Conservation (phyloP, 495 filamentous ascomycete genomes). For the Talaromyces thailandensis region DNA sequence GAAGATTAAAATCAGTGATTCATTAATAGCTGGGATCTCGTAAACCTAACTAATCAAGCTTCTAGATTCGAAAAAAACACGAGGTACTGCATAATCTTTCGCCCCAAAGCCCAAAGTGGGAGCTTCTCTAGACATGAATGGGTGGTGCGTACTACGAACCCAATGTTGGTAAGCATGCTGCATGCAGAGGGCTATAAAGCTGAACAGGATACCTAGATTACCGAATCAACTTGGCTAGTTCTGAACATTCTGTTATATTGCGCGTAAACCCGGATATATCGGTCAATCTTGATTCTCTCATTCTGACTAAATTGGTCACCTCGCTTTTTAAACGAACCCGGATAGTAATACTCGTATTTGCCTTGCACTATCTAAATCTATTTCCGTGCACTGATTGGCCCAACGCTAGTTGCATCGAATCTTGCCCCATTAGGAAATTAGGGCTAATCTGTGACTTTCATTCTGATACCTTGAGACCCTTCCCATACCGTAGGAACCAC, state of each 20-base stretch:
- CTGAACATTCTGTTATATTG: not conserved
- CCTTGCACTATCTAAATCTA: not conserved
- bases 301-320: not conserved
- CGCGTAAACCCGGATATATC: not conserved
- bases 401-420: not conserved
- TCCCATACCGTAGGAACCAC: not conserved
- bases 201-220: not conserved
- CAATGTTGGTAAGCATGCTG: not conserved
- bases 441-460: not conserved
- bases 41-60: not conserved
- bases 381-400: not conserved
- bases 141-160: not conserved
- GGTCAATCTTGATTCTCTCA: not conserved
- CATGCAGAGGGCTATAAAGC: not conserved
- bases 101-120: not conserved
- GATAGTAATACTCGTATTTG: too few species aligned
- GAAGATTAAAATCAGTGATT: not conserved
- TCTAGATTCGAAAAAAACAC: not conserved
- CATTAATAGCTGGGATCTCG: not conserved
- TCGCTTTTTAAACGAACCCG: not conserved
- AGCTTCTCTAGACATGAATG: not conserved
- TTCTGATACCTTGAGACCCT: not conserved
- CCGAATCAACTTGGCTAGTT: not conserved
- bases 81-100: not conserved
- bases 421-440: not conserved